phyloP scores from a whole-genome alignment of 192 early-diverging fungal genomes.

The Kickxella alabastrina region DNA sequence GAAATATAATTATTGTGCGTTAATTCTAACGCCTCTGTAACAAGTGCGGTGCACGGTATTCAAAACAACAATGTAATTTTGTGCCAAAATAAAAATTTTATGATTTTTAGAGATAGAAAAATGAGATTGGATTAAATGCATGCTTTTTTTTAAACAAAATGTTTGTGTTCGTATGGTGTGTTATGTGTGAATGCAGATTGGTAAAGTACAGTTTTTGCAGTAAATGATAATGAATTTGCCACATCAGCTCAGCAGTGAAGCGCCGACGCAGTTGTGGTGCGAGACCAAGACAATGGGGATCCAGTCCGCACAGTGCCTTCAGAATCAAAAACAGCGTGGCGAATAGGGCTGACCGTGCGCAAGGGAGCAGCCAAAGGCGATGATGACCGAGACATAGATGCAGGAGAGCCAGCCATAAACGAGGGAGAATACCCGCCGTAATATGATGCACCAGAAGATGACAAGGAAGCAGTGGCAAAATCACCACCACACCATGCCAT shows the following conservation, averaged over 20 bases:
- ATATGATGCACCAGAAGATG: conserved; percentile 1
- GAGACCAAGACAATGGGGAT: conserved; percentile 43
- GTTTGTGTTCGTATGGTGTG: neutral
- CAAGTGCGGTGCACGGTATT: neutral
- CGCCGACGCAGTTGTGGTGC: conserved; percentile 20
- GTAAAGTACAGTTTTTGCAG: too few species aligned
- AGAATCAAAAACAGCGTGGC: conserved; percentile 26
- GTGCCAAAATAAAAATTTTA: neutral
- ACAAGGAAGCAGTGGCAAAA: conserved; percentile 2
- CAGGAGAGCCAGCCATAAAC: neutral
- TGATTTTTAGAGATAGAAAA: neutral
- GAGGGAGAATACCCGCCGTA: conserved; percentile 4
- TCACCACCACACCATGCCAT: conserved; percentile 39
- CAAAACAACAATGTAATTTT: neutral
- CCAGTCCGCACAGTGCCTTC: conserved; percentile 32
- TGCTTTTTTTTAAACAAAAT: neutral
- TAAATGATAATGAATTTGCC: neutral
- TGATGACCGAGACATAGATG: neutral
- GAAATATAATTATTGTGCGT: neutral
- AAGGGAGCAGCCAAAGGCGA: conserved; percentile 16
- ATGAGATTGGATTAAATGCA: neutral
- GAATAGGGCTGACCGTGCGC: conserved; percentile 35
- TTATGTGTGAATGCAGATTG: neutral
- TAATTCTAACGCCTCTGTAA: too few species aligned
- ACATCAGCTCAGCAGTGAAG: conserved; percentile 26